Evolutionary conservation across 2,329 filamentous ascomycete genomes (phyloP).

Genomic region (Spiromastix sp.): DNA sequence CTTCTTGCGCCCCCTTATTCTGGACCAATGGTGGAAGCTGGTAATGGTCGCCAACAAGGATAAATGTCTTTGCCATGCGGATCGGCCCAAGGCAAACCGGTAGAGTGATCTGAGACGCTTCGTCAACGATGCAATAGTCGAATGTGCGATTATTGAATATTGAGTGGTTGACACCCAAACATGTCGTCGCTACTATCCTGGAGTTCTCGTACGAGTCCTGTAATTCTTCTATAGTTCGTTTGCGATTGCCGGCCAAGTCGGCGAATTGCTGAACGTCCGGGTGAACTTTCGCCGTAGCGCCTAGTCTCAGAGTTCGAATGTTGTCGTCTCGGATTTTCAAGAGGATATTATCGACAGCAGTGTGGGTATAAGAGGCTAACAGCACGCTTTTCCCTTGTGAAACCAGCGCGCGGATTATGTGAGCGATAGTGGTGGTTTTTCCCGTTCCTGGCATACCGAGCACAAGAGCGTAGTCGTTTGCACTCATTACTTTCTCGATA

Average conservation of each 20-base stretch:
- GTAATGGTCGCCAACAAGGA: constrained; percentile 93
- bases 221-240: constrained; percentile 71
- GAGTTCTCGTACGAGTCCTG: constrained; percentile 73
- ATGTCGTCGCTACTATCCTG: constrained; percentile 88
- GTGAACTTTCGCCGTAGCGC: constrained; percentile 75
- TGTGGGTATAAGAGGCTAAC: constrained; percentile 92
- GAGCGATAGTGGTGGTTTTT: constrained; percentile 95
- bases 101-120: constrained; percentile 93
- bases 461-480: constrained; percentile 90
- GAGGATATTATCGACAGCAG: constrained; percentile 94
- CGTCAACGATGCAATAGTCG: constrained; percentile 97
- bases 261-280: constrained; percentile 79
- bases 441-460: constrained; percentile 97
- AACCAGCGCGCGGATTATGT: constrained; percentile 86
- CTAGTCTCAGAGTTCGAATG: constrained; percentile 74
- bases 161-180: constrained; percentile 79
- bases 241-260: constrained; percentile 62
- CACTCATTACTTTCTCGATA: constrained; percentile 91
- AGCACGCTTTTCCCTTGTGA: constrained; percentile 86
- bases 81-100: constrained; percentile 92
- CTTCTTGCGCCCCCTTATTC: constrained; percentile 75
- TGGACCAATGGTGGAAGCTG: constrained; percentile 90
- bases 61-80: constrained; percentile 82
- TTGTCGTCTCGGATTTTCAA: constrained; percentile 76
- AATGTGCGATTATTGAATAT: constrained; percentile 84